Conservation (phyloP, 371 early-diverging fungal genomes). For the Mucor plumbeus region DNA sequence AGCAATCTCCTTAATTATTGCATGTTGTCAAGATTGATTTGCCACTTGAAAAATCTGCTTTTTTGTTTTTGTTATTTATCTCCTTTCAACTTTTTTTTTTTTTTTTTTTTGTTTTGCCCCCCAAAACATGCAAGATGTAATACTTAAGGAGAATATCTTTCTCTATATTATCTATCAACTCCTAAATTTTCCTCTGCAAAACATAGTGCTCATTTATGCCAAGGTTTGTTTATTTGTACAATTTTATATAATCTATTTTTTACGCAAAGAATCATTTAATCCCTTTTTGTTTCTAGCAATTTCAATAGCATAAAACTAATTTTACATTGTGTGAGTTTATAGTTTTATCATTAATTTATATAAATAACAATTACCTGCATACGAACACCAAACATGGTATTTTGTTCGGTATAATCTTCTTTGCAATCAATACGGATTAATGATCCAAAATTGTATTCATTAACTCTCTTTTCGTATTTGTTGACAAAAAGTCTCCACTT, state of each 20-base stretch:
- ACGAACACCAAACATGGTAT: conserved; percentile 82
- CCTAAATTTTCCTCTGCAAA: background rate
- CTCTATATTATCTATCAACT: background rate
- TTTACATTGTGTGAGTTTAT: too few relatives aligned
- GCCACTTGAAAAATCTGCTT: conserved; percentile 13
- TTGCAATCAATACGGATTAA: conserved; percentile 78
- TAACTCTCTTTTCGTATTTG: conserved; percentile 84
- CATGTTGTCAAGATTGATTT: conserved; percentile 23
- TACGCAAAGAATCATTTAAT: conserved; percentile 59
- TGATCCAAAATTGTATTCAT: conserved; percentile 92
- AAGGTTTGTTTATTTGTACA: conserved; percentile 14
- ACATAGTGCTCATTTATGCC: background rate
- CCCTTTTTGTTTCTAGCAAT: conserved; percentile 88
- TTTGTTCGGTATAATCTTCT: conserved; percentile 82
- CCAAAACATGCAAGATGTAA: background rate
- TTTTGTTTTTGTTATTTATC: background rate
- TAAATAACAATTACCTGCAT: conserved; percentile 48
- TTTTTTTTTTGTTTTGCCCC: background rate
- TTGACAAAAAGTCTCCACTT: conserved; percentile 88
- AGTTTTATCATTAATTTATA: too few relatives aligned
- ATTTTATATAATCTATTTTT: conserved; percentile 19
- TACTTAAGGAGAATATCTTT: conserved; percentile 1
- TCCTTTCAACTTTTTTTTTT: background rate
- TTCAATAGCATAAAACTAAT: conserved; percentile 88
- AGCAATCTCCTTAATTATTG: background rate